Evolutionary conservation across 73 alveolate species (phyloP).

Genomic region (Effrenium voratum): DNA sequence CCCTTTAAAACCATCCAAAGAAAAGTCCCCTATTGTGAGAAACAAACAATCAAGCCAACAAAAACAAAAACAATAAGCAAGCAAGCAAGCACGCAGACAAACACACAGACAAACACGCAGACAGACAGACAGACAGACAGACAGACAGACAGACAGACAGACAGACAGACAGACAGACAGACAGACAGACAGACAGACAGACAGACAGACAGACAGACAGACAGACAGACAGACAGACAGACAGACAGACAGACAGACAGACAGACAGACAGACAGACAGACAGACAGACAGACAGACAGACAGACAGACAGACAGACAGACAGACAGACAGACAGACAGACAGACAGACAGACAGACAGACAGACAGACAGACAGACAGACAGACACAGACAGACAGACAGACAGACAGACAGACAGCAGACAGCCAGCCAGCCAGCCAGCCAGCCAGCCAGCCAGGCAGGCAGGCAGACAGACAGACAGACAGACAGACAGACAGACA

Average conservation of each 20-base stretch:
- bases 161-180: not conserved
- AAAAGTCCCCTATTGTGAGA: no score
- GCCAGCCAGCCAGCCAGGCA: no score
- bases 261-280: not conserved
- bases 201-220: not conserved
- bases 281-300: not conserved
- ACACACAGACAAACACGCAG: not conserved
- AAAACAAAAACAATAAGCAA: not conserved
- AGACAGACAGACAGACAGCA: not conserved
- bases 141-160: not conserved
- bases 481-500: no score
- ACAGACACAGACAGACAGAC: not conserved
- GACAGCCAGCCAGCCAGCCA: no score
- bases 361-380: not conserved
- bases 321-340: not conserved
- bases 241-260: not conserved
- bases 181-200: not conserved
- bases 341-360: not conserved
- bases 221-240: not conserved
- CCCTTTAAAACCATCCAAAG: no score
- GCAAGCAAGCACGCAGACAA: not conserved
- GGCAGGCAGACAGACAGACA: no score
- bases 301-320: not conserved
- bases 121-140: not conserved
- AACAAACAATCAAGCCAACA: no score